Conservation (phyloP, 2,329 filamentous ascomycete genomes). For the Cordyceps cicadae region DNA sequence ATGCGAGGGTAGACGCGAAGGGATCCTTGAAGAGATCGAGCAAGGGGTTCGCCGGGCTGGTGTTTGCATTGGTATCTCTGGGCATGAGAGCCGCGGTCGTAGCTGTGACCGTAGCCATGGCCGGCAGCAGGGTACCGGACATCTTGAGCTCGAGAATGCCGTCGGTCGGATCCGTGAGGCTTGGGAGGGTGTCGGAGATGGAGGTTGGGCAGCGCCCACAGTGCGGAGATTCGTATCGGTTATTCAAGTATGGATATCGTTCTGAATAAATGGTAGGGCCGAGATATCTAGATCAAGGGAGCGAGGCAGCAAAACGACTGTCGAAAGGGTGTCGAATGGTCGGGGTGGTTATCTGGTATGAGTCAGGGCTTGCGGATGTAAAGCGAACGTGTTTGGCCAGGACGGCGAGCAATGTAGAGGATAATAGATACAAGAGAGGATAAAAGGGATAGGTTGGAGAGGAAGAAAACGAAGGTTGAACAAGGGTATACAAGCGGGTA, state of each 20-base stretch:
- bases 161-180: too few relatives aligned
- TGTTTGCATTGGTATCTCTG: conserved; percentile 10
- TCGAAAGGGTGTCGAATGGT: too few relatives aligned
- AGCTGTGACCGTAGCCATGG: neutral
- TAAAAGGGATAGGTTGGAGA: conserved; percentile 9
- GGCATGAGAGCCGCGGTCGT: neutral
- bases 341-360: neutral
- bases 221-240: neutral
- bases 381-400: neutral
- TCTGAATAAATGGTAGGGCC: too few relatives aligned
- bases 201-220: neutral
- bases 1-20: conserved; percentile 31
- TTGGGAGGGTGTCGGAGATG: neutral
- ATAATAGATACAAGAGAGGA: conserved; percentile 14
- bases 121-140: neutral
- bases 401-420: conserved; percentile 12
- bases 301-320: too few relatives aligned
- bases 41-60: conserved; percentile 31
- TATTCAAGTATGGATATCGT: too few relatives aligned
- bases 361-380: neutral
- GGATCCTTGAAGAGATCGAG: conserved; percentile 42
- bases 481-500: conserved; percentile 6
- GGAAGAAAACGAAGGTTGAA: neutral
- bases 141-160: too few relatives aligned
- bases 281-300: too few relatives aligned